Evolutionary conservation across 2,329 filamentous ascomycete species (phyloP).

Genomic region (Sphaerostilbella broomeana): DNA sequence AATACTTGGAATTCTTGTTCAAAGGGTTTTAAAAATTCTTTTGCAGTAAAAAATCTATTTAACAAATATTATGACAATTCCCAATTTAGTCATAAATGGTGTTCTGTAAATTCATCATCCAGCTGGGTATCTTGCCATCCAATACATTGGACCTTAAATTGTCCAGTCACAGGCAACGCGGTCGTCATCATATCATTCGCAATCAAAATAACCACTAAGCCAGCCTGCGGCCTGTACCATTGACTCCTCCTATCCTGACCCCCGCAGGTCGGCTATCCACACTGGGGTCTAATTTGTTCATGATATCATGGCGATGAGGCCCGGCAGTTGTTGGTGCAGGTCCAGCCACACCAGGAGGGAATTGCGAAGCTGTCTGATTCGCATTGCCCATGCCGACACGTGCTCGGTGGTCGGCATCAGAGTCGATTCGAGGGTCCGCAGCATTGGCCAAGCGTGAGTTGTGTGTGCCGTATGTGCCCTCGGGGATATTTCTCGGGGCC

Average conservation of each 20-base stretch:
- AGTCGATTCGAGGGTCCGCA: constrained; percentile 41
- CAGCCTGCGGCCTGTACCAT: not conserved
- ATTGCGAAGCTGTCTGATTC: not conserved
- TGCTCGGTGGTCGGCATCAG: constrained; percentile 8
- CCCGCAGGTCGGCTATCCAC: constrained; percentile 10
- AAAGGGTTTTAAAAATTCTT: no score
- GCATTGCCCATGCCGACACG: not conserved
- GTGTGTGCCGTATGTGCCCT: constrained; percentile 23
- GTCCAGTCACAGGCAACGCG: no score
- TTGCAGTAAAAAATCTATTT: no score
- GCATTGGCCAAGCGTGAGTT: constrained; percentile 36
- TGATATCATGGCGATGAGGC: constrained; percentile 12
- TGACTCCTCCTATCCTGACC: no score
- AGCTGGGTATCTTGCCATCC: no score
- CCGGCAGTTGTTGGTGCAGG: constrained; percentile 14
- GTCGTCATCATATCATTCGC: no score
- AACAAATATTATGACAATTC: no score
- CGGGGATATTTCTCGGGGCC: constrained; percentile 2
- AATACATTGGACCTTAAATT: no score
- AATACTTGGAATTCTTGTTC: no score
- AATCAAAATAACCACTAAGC: no score
- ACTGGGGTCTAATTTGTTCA: constrained; percentile 15
- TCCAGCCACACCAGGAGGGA: constrained; percentile 4
- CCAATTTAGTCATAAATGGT: no score
- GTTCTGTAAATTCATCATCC: no score